Percentiles rank a stretch among this genome's conserved stretches.
Evolutionary conservation across 2,329 filamentous ascomycete genomes (phyloP).

Genomic region (Aurifilum marmelostoma): DNA sequence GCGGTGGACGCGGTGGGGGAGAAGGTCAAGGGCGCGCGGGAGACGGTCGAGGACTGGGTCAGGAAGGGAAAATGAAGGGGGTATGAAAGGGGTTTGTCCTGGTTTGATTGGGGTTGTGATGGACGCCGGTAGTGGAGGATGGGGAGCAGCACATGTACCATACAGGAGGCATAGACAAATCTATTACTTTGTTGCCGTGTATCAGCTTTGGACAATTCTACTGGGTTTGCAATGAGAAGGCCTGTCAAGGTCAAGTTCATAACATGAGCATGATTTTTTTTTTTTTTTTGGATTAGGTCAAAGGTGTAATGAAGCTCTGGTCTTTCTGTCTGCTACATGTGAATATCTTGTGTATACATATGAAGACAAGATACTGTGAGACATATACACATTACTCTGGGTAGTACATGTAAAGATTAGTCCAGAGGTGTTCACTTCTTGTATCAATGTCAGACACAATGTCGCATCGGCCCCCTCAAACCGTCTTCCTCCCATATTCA

Average conservation of each 20-base stretch:
- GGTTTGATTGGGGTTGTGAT: neutral
- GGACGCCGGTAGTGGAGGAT: neutral
- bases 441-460: neutral
- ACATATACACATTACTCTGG: too few species aligned
- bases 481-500: neutral
- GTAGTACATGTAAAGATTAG: neutral
- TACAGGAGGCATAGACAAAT: neutral
- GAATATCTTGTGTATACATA: too few species aligned
- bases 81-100: neutral
- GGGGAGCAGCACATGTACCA: neutral
- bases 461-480: neutral
- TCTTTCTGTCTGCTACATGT: neutral
- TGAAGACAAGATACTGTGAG: too few species aligned
- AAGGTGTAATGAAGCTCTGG: neutral
- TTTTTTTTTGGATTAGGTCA: too few species aligned
- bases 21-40: slow-evolving; percentile 75
- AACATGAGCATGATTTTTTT: too few species aligned
- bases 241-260: too few species aligned
- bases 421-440: neutral
- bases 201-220: neutral
- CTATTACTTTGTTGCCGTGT: neutral
- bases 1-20: slow-evolving; percentile 75
- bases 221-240: too few species aligned
- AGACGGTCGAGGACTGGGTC: slow-evolving; percentile 85
- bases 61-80: slow-evolving; percentile 76